Conservation (phyloP, 2,329 filamentous ascomycete species). For the Xylariaceae sp. region DNA sequence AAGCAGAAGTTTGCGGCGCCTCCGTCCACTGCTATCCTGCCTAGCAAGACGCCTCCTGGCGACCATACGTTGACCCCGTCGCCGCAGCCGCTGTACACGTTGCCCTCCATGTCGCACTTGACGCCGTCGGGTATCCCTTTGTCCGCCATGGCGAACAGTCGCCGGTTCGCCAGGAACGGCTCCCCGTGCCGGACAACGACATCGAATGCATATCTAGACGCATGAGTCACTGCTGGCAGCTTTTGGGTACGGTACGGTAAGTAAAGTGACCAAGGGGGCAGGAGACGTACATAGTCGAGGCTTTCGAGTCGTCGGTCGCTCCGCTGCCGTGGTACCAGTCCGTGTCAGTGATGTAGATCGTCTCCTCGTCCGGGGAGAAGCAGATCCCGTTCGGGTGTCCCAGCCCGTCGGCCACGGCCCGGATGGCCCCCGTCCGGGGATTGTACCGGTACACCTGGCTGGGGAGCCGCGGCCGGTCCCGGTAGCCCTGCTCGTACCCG, state of each 20-base stretch:
- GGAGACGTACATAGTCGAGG: slow-evolving; percentile 20
- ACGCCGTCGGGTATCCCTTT: slow-evolving; percentile 40
- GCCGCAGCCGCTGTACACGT: slow-evolving; percentile 41
- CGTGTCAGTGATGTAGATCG: slow-evolving; percentile 39
- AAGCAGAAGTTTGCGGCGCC: slow-evolving; percentile 42
- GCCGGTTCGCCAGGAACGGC: slow-evolving; percentile 38
- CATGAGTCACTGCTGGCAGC: neutral
- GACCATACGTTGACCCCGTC: slow-evolving; percentile 44
- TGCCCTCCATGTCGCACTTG: slow-evolving; percentile 37
- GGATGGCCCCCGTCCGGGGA: slow-evolving; percentile 28
- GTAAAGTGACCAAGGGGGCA: neutral
- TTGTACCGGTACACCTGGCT: slow-evolving; percentile 42
- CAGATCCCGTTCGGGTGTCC: slow-evolving; percentile 37
- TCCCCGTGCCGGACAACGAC: slow-evolving; percentile 16
- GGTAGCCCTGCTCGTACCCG: slow-evolving; percentile 38
- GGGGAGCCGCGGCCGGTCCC: slow-evolving; percentile 34
- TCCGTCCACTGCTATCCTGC: slow-evolving; percentile 33
- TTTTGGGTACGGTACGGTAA: neutral
- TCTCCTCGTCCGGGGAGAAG: slow-evolving; percentile 37
- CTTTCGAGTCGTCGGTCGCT: slow-evolving; percentile 17
- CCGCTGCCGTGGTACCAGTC: slow-evolving; percentile 25
- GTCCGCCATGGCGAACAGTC: slow-evolving; percentile 43
- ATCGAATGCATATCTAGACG: slow-evolving; percentile 29
- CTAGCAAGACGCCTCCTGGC: slow-evolving; percentile 35
- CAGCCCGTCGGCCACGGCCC: slow-evolving; percentile 40